Evolutionary conservation across 345 rosid species (phyloP), one percentile per base, ranked within the genome.

Genomic region (Melastoma malabathricum): DNA sequence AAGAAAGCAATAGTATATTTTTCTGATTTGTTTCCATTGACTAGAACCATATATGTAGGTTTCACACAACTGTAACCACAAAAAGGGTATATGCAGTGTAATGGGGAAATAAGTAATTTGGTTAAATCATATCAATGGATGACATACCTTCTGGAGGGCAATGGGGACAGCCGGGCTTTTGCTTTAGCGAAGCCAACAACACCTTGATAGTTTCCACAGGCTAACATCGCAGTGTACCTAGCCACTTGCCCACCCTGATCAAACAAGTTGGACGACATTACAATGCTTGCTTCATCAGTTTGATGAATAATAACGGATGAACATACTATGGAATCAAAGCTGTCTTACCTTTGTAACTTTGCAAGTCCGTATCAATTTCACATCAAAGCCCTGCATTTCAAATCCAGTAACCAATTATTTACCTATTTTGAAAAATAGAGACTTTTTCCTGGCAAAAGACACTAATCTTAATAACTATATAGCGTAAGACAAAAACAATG

Each of bases 151-250:
- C 64, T 87, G 95, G 48, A 82, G 69, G 29, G 98, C 98, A 67
- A 89, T 27, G 43, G 84, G 88, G 55, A 80, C 68, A 43, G 80
- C 73, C 12, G 86, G 78, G 50, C 76, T 76, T 80, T 90, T 55
- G 89, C 98, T 74, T 82, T 90, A 49, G 96, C 96, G 67, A 58
- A 90, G 39, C 96, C 98, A 57, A 90, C 67, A 62, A 86, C 74
- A 59, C 98, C 98, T 54, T 86, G 72, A 70, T 80, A 82, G 71
- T 90, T 90, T 58, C 96, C 96, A 47, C 98, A 90, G 18, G 84
- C 92, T 69, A 90, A 55, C 52, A 90, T 64, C 43, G 83, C 96
- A 50, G 96, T 74, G 75, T 82, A 90, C 63, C 74, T 82, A 63
- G 76, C 66, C 63, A 77, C 82, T 75, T 77, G 81, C 59, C 89